These are phyloP conservation scores for Agrocybe pediades DNA, from an alignment of 768 basidiomycete genomes.

Conservation along the genomic window DNA sequence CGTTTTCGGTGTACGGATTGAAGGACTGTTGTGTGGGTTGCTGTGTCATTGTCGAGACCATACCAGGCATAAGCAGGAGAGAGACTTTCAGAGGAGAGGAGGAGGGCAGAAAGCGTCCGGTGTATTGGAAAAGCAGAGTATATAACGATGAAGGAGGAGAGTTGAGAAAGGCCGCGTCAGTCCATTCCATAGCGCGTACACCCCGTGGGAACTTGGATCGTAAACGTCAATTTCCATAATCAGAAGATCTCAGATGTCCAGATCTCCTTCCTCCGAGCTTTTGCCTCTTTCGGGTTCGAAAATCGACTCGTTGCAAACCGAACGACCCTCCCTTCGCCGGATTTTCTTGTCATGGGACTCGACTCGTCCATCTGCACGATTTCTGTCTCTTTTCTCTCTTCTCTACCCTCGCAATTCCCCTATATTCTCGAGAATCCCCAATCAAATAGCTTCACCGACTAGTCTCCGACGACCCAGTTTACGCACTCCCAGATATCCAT, in stretches of 20 bases:
- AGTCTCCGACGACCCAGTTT: slow-evolving; percentile 31
- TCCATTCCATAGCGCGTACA: slow-evolving; percentile 38
- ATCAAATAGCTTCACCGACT: slow-evolving; percentile 35
- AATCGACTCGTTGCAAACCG: slow-evolving; percentile 12
- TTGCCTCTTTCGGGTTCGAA: slow-evolving; percentile 24
- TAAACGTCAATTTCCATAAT: slow-evolving; percentile 13
- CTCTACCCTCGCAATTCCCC: neutral
- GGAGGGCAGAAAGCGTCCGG: slow-evolving; percentile 22
- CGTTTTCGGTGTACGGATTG: slow-evolving; percentile 91
- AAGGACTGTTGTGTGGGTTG: slow-evolving; percentile 58
- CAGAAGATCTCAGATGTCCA: slow-evolving; percentile 12
- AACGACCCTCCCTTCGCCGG: slow-evolving; percentile 30
- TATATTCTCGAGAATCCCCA: neutral
- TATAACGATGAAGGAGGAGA: slow-evolving; percentile 27
- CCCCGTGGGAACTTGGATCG: slow-evolving; percentile 36
- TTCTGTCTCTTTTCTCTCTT: slow-evolving; percentile 1
- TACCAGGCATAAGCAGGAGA: slow-evolving; percentile 33
- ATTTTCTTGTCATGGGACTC: slow-evolving; percentile 28
- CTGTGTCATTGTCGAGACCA: slow-evolving; percentile 34
- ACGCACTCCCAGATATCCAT: slow-evolving; percentile 17
- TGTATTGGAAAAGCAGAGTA: slow-evolving; percentile 19
- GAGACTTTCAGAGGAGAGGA: slow-evolving; percentile 7
- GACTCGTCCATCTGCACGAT: neutral
- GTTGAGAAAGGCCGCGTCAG: slow-evolving; percentile 45
- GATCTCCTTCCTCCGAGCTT: slow-evolving; percentile 38